Evolutionary conservation across 164 flowering plant genomes (phyloP).

Genomic region (Aristolochia fimbriata): DNA sequence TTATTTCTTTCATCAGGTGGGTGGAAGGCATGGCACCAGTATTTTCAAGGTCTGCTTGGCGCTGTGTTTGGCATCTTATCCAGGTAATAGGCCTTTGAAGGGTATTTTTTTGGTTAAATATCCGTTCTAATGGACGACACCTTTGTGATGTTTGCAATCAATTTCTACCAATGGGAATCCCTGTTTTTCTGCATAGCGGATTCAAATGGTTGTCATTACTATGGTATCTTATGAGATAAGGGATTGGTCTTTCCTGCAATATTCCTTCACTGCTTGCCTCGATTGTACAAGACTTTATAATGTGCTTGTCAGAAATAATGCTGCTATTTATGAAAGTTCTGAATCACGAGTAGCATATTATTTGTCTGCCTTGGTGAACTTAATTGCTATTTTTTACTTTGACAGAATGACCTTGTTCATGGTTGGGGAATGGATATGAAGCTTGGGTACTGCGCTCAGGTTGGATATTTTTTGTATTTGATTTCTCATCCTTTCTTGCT

Average conservation of each 20-base stretch:
- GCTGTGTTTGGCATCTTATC: conserved; percentile 91
- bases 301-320: too few species aligned
- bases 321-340: too few species aligned
- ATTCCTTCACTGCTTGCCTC: too few species aligned
- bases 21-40: conserved; percentile 99
- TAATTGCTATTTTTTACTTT: conserved; percentile 1
- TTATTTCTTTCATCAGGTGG: conserved; percentile 37
- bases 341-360: too few species aligned
- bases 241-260: too few species aligned
- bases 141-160: not conserved
- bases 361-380: not conserved
- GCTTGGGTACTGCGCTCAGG: conserved; percentile 98
- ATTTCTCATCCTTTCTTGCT: too few species aligned
- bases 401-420: conserved; percentile 94
- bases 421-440: conserved; percentile 99
- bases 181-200: too few species aligned
- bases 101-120: too few species aligned
- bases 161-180: not conserved
- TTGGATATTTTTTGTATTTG: conserved; percentile 9
- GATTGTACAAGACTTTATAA: too few species aligned
- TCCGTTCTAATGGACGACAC: too few species aligned
- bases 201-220: too few species aligned
- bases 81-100: conserved; percentile 38
- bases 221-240: too few species aligned
- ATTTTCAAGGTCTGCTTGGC: conserved; percentile 93